phyloP scores from a whole-genome alignment of 768 basidiomycete species.

The Neoboletus brunneissimus region DNA sequence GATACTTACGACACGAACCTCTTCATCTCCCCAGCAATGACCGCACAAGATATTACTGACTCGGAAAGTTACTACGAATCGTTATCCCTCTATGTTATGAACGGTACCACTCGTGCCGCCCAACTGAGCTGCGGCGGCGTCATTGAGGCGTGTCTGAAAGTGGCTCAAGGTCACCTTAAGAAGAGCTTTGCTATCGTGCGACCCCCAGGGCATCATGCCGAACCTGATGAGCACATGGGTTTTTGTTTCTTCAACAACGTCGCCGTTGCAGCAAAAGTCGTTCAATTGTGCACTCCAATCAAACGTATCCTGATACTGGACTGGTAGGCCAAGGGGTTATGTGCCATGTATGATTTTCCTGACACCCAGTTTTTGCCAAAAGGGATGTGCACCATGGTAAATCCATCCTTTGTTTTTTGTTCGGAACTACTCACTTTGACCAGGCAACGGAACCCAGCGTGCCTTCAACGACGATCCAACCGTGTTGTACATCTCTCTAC shows the following conservation, averaged over 20 bases:
- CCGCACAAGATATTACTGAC: slow-evolving; percentile 68
- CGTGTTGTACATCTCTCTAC: slow-evolving; percentile 91
- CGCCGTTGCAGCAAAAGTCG: slow-evolving; percentile 84
- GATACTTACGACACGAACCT: slow-evolving; percentile 16
- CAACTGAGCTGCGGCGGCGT: slow-evolving; percentile 92
- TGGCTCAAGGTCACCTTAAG: slow-evolving; percentile 74
- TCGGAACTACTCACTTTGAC: slow-evolving; percentile 12
- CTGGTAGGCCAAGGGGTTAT: slow-evolving; percentile 61
- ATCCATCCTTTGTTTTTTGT: not conserved
- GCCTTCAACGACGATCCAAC: slow-evolving; percentile 92
- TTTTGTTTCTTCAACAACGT: slow-evolving; percentile 99
- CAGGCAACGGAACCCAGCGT: slow-evolving; percentile 95
- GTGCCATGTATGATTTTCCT: not conserved
- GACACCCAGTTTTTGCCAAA: slow-evolving; percentile 10
- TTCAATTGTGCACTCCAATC: slow-evolving; percentile 64
- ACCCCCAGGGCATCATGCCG: slow-evolving; percentile 97
- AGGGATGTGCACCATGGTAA: slow-evolving; percentile 97
- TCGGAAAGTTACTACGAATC: slow-evolving; percentile 85
- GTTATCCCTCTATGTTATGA: slow-evolving; percentile 89
- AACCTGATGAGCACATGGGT: slow-evolving; percentile 97
- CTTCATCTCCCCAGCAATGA: slow-evolving; percentile 53
- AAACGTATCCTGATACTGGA: slow-evolving; percentile 90
- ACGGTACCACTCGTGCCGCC: slow-evolving; percentile 80
- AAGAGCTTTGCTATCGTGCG: slow-evolving; percentile 95
- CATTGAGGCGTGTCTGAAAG: slow-evolving; percentile 83